A percentile compares a stretch with the other conserved stretches of the same genome.
Conservation (phyloP, 345 rosid genomes). For the Cardamine occulta region DNA sequence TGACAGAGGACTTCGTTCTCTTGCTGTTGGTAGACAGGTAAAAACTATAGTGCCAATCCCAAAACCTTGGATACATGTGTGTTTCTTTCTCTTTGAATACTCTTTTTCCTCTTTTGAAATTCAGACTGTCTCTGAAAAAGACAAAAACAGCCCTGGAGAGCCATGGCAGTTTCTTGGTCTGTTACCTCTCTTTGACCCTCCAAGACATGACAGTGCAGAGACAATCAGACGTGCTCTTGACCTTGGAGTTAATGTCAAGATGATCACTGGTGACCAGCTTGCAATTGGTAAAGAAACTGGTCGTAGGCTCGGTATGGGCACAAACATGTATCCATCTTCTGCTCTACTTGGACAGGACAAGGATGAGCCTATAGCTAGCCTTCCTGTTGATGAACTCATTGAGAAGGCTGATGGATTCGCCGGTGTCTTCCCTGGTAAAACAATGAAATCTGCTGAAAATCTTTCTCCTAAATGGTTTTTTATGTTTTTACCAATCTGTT, state of each 20-base stretch:
- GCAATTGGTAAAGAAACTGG: constrained; percentile 96
- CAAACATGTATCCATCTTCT: constrained; percentile 96
- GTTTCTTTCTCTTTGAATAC: constrained; percentile 15
- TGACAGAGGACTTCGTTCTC: constrained; percentile 81
- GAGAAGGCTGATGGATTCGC: constrained; percentile 98
- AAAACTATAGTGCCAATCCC: constrained; percentile 11
- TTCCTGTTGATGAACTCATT: constrained; percentile 83
- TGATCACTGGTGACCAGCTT: constrained; percentile 95
- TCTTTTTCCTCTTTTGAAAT: not conserved
- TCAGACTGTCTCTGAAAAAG: constrained; percentile 66
- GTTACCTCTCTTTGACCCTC: constrained; percentile 94
- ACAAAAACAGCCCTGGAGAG: constrained; percentile 68
- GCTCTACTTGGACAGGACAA: constrained; percentile 75
- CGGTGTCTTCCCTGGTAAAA: constrained; percentile 89
- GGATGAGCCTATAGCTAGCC: constrained; percentile 54
- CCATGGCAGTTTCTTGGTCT: constrained; percentile 92
- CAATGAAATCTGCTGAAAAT: not conserved
- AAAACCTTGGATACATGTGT: constrained; percentile 5
- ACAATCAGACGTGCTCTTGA: constrained; percentile 83
- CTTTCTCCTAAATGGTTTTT: not conserved
- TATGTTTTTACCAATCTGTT: not conserved
- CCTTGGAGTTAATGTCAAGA: constrained; percentile 92
- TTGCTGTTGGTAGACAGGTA: constrained; percentile 78
- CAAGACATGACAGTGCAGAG: constrained; percentile 96
- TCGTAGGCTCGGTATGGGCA: constrained; percentile 96